Base-by-base conservation (phyloP, 352 stramenopile genomes). In the Pythium insidiosum region DNA sequence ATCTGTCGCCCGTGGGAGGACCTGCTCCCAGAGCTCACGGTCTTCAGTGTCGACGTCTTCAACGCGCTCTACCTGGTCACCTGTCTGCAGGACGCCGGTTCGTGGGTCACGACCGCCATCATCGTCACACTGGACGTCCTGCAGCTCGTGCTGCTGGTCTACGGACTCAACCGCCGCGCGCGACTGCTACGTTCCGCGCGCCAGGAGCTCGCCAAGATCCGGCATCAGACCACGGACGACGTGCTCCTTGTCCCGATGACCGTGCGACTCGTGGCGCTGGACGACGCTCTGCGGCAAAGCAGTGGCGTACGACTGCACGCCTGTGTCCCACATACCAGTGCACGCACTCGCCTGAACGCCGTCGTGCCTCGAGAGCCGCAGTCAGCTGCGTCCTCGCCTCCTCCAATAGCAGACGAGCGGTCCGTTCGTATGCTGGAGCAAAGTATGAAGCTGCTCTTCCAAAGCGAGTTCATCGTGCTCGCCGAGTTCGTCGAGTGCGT, bases 401-500 rank as follows among this genome's bases (percentile, higher is more conserved):
- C 34, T 37, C 31, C 31, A 4, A 37, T 33, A 13, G 28, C 28
- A 7, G 28, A 13, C 28, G 28, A 33, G 28, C 28, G 7, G 7
- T 33, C 28, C 7, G 6, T 6, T 22, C 34, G 12, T 7, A 43
- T 18, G 5, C 15, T 43, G 3, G 15, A 50, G 10, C 19, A 50
- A 9, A 29, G 23, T n/a, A 22, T 50, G n/a, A 15, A 22, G 7
- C 21, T 47, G 23, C 50, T 66, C 26, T 72, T 68, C 37, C 50
- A 55, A 29, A 56, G 46, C 5, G 53, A 71, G 21, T 64, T 58
- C 28, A 4, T 64, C 4, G 40, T 63, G 0, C 43, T 61, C 29
- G 28, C 38, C 3, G 58, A 66, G 44, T 68, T 68, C 38, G 53
- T 66, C 36, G 55, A 66, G 40, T 63, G 58, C 29, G 35, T 36